These are phyloP conservation scores for Comarum palustre DNA, from an alignment of 306 rosid species.

Conservation along the genomic window DNA sequence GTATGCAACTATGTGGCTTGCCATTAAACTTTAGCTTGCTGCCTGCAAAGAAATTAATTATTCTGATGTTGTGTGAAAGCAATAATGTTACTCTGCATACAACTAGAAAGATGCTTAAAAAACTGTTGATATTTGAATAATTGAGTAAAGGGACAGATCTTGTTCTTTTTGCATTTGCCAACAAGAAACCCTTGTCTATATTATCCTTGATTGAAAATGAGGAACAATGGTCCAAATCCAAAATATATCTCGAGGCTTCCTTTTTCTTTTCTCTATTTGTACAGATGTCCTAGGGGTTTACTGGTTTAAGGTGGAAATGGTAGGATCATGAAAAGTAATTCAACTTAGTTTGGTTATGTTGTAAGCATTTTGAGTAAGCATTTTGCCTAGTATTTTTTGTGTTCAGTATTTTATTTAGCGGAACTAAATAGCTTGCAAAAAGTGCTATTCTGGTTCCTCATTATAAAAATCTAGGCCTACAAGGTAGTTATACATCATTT, in stretches of 20 bases:
- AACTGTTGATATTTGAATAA: slow-evolving; percentile 3
- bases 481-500: neutral
- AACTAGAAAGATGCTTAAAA: neutral
- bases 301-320: neutral
- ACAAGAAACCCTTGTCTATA: neutral
- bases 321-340: neutral
- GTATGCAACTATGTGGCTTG: neutral
- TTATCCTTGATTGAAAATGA: neutral
- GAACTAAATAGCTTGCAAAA: neutral
- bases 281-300: neutral
- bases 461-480: neutral
- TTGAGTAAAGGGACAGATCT: neutral
- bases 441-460: neutral
- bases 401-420: neutral
- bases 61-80: neutral
- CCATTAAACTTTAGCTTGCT: neutral
- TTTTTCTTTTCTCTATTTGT: neutral
- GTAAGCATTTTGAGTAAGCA: neutral
- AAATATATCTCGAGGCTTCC: neutral
- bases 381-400: neutral
- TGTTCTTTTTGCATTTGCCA: neutral
- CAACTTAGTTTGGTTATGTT: neutral
- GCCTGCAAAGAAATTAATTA: neutral
- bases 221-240: neutral
- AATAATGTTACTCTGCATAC: neutral